These are phyloP conservation scores for Lachancea meyersii DNA, from an alignment of 805 yeast species.

Conservation along the genomic window DNA sequence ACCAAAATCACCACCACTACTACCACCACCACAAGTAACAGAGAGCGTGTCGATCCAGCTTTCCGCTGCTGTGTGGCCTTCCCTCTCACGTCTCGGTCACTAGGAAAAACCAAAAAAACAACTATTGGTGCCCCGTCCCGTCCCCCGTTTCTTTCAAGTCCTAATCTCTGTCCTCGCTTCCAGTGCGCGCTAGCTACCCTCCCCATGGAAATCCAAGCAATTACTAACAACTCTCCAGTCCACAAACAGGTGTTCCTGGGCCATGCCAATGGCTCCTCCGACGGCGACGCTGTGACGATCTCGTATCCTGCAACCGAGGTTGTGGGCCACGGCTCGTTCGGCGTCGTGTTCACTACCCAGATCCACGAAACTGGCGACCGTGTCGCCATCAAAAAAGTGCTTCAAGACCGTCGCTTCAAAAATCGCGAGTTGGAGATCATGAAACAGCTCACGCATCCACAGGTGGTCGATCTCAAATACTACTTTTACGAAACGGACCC, in stretches of 20 bases:
- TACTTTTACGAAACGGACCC: constrained; percentile 76
- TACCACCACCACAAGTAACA: no score
- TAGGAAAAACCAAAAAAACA: no score
- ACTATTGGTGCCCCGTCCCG: no score
- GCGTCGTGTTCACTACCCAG: constrained; percentile 89
- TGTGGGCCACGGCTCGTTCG: constrained; percentile 99
- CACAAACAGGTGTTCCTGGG: constrained; percentile 29
- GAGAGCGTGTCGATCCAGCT: no score
- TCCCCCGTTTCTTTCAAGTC: neutral
- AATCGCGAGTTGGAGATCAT: constrained; percentile 93
- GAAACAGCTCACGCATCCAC: constrained; percentile 80
- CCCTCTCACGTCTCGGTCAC: no score
- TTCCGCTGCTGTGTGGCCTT: no score
- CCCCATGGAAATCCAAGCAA: constrained; percentile 9
- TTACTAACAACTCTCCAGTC: constrained; percentile 25
- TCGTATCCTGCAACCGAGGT: constrained; percentile 78
- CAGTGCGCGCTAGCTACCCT: neutral
- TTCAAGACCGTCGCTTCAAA: constrained; percentile 91
- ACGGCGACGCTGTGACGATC: constrained; percentile 36
- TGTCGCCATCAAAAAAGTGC: constrained; percentile 93
- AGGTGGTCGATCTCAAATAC: constrained; percentile 81
- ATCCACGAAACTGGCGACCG: constrained; percentile 66
- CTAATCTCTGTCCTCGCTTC: neutral
- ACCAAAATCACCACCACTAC: no score
- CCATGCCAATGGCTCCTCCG: constrained; percentile 8